These are phyloP conservation scores for Pestalotiopsis sp. DNA, from an alignment of 2,329 filamentous ascomycete species.

Conservation along the genomic window DNA sequence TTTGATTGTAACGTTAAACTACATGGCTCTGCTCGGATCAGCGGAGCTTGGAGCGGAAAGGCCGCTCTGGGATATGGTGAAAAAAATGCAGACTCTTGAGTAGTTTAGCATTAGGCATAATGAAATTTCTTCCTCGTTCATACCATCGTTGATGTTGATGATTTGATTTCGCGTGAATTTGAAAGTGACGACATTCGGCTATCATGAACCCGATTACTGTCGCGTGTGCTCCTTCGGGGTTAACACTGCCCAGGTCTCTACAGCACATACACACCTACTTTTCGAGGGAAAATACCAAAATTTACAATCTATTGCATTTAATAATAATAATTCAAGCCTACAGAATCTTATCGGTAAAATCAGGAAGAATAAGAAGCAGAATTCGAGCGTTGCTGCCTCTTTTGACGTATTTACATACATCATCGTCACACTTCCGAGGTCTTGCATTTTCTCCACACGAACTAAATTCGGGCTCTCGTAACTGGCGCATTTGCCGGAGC, in stretches of 20 bases:
- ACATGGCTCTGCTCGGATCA: conserved; percentile 15
- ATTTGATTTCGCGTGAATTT: neutral
- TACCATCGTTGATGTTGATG: neutral
- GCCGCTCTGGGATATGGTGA: conserved; percentile 14
- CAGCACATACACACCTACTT: too few relatives aligned
- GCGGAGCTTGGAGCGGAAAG: conserved; percentile 12
- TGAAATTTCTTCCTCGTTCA: conserved; percentile 16
- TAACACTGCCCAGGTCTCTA: too few relatives aligned
- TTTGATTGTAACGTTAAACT: conserved; percentile 16
- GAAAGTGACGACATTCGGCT: neutral
- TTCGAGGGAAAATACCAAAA: too few relatives aligned
- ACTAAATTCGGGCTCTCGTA: conserved; percentile 2
- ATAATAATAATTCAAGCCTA: too few relatives aligned
- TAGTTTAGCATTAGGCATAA: conserved; percentile 16
- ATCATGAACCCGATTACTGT: neutral
- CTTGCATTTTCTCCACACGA: conserved; percentile 2
- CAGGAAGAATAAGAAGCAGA: neutral
- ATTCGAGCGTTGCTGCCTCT: neutral
- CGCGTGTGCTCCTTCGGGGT: neutral
- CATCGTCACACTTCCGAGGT: neutral
- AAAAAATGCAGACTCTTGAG: conserved; percentile 11
- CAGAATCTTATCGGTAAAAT: too few relatives aligned
- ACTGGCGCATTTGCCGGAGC: conserved; percentile 9
- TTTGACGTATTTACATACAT: too few relatives aligned
- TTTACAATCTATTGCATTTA: too few relatives aligned